A percentile compares a stretch with the other conserved stretches of the same genome.
phyloP scores from a whole-genome alignment of 2,329 filamentous ascomycete species.

The Lachnellula subtilissima region DNA sequence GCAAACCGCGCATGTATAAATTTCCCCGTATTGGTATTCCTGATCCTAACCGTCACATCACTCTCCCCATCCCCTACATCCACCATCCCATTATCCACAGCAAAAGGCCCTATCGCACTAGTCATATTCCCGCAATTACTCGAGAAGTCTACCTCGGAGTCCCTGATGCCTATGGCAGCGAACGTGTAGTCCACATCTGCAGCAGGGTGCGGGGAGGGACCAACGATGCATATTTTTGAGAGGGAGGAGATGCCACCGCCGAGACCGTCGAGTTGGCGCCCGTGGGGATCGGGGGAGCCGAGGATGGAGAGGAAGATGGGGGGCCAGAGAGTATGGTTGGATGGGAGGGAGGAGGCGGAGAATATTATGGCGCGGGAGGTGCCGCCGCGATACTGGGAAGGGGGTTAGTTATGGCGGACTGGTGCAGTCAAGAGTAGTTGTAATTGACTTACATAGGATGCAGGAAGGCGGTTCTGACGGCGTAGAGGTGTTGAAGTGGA shows the following conservation, averaged over 20 bases:
- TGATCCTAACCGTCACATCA: conserved; percentile 50
- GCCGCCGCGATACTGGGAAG: conserved; percentile 61
- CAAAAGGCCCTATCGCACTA: conserved; percentile 61
- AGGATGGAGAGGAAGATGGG: conserved; percentile 55
- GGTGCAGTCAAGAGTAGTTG: not conserved
- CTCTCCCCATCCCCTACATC: conserved; percentile 20
- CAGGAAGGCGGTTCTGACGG: not conserved
- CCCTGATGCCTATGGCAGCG: conserved; percentile 60
- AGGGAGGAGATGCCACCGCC: conserved; percentile 65
- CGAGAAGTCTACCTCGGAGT: conserved; percentile 57
- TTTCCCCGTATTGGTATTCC: conserved; percentile 69
- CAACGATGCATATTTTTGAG: conserved; percentile 67
- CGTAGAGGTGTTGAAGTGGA: not conserved
- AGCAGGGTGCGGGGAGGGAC: conserved; percentile 41
- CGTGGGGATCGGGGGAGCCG: conserved; percentile 61
- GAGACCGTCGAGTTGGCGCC: conserved; percentile 67
- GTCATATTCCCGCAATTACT: conserved; percentile 77
- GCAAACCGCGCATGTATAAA: conserved; percentile 54
- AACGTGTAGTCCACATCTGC: conserved; percentile 69
- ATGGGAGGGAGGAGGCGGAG: conserved; percentile 47
- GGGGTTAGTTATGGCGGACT: conserved; percentile 32
- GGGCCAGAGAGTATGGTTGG: conserved; percentile 41
- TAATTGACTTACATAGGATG: not conserved
- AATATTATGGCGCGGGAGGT: conserved; percentile 66
- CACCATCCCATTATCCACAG: conserved; percentile 50